phyloP scores from a whole-genome alignment of 2,329 filamentous ascomycete species.

The Neonectria faginata region DNA sequence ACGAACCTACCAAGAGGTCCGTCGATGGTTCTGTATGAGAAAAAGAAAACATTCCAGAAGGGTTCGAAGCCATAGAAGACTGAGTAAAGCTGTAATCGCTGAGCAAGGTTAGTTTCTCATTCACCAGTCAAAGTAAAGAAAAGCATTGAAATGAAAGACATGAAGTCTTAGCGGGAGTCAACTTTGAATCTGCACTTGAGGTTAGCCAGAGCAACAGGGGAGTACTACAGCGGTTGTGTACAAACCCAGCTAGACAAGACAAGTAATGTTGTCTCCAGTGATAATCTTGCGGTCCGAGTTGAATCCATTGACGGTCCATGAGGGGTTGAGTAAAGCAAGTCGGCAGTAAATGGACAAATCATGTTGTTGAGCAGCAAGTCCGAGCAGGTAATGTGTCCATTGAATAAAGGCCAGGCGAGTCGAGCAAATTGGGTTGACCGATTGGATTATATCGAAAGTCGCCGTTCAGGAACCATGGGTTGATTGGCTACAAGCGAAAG shows the following conservation, averaged over 20 bases:
- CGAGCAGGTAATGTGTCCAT: not conserved
- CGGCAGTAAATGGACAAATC: not conserved
- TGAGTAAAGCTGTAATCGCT: constrained; percentile 69
- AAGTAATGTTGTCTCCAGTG: constrained; percentile 8
- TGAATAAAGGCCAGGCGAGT: not conserved
- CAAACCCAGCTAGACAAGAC: constrained; percentile 46
- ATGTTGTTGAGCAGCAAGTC: constrained; percentile 2
- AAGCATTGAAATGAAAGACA: constrained; percentile 48
- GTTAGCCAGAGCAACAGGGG: constrained; percentile 44
- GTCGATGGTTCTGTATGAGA: constrained; percentile 70
- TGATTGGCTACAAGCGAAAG: constrained; percentile 5
- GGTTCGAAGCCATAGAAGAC: constrained; percentile 61
- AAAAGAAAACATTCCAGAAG: constrained; percentile 67
- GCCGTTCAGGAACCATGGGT: not conserved
- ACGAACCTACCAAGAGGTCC: constrained; percentile 65
- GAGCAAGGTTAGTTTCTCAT: constrained; percentile 67
- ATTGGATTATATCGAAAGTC: not conserved
- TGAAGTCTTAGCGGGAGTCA: constrained; percentile 57
- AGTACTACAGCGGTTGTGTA: constrained; percentile 28
- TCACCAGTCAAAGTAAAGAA: constrained; percentile 52
- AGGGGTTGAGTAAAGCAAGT: not conserved
- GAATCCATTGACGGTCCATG: constrained; percentile 27
- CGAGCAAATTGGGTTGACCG: not conserved
- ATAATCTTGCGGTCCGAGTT: constrained; percentile 36
- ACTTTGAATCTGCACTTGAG: constrained; percentile 65